Percentiles rank a stretch among this genome's conserved stretches.
These are phyloP conservation scores for Cladosporium sp. DNA, from an alignment of 2,329 filamentous ascomycete genomes.

Conservation along the genomic window DNA sequence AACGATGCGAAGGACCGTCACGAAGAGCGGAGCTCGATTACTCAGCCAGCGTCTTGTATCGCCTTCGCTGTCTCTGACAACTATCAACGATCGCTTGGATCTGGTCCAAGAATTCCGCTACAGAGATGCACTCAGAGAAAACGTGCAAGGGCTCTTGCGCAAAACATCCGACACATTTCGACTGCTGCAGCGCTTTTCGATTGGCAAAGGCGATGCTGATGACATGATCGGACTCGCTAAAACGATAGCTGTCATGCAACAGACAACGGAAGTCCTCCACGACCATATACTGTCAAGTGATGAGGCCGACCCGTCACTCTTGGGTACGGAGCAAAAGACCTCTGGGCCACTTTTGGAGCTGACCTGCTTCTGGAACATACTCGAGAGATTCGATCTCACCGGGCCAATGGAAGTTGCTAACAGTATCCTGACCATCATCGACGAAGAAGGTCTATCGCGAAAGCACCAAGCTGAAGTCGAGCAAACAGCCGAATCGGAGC, in stretches of 20 bases:
- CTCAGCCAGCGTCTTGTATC: constrained; percentile 80
- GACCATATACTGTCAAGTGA: constrained; percentile 20
- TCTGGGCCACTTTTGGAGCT: constrained; percentile 22
- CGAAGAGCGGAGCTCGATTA: constrained; percentile 82
- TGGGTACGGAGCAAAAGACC: constrained; percentile 22
- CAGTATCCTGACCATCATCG: constrained; percentile 73
- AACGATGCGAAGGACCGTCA: constrained; percentile 83
- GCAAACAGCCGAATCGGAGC: constrained; percentile 65
- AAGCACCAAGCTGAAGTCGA: constrained; percentile 74
- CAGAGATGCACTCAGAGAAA: constrained; percentile 64
- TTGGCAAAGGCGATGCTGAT: constrained; percentile 87
- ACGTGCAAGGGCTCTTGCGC: constrained; percentile 63
- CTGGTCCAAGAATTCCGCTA: constrained; percentile 72
- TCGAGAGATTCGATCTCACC: constrained; percentile 60
- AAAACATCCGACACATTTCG: constrained; percentile 82
- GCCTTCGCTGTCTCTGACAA: constrained; percentile 78
- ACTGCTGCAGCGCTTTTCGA: constrained; percentile 87
- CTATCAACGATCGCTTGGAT: constrained; percentile 76
- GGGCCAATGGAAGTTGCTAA: constrained; percentile 65
- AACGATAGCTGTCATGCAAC: constrained; percentile 71
- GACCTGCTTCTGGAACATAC: constrained; percentile 30
- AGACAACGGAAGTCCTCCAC: constrained; percentile 52
- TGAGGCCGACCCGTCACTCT: not conserved
- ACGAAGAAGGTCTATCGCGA: constrained; percentile 83
- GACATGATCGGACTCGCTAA: constrained; percentile 79